Percentiles rank a stretch among this genome's conserved stretches.
These are phyloP conservation scores for Monosporozyma solicola DNA, from an alignment of 805 yeast genomes.

Conservation along the genomic window DNA sequence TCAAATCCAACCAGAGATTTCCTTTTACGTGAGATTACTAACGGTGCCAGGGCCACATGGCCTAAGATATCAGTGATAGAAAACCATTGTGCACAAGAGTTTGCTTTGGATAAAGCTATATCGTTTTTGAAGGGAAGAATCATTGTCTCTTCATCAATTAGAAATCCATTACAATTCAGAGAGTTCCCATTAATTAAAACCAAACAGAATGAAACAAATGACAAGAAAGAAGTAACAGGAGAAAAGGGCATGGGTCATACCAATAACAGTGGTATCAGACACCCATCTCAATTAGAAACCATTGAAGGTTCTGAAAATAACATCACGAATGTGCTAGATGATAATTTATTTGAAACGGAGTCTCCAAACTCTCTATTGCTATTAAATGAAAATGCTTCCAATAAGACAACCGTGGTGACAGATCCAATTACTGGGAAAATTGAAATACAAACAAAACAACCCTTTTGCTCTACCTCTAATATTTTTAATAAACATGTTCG, in stretches of 20 bases:
- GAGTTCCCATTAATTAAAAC: slow-evolving; percentile 18
- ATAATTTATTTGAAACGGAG: slow-evolving; percentile 22
- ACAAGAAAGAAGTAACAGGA: background rate
- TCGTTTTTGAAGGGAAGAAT: slow-evolving; percentile 51
- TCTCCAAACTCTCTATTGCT: slow-evolving; percentile 18
- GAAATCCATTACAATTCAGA: slow-evolving; percentile 21
- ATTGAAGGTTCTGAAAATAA: background rate
- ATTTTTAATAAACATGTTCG: slow-evolving; percentile 4
- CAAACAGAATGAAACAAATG: background rate
- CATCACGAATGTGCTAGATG: slow-evolving; percentile 15
- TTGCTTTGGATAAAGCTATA: slow-evolving; percentile 73
- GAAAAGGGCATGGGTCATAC: background rate
- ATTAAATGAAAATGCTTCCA: slow-evolving; percentile 14
- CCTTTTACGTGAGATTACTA: slow-evolving; percentile 47
- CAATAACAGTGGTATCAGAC: background rate
- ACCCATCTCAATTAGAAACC: slow-evolving; percentile 1
- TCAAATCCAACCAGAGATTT: slow-evolving; percentile 76
- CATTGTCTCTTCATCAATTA: slow-evolving; percentile 31
- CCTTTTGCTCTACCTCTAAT: background rate
- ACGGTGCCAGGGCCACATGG: slow-evolving; percentile 92
- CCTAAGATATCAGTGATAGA: slow-evolving; percentile 74
- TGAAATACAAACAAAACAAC: background rate
- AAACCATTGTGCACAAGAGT: slow-evolving; percentile 86
- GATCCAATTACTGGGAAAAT: background rate
- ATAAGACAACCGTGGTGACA: background rate